phyloP scores from a whole-genome alignment of 2,329 filamentous ascomycete species.

The Immersiporthe knoxdaviesiana region DNA sequence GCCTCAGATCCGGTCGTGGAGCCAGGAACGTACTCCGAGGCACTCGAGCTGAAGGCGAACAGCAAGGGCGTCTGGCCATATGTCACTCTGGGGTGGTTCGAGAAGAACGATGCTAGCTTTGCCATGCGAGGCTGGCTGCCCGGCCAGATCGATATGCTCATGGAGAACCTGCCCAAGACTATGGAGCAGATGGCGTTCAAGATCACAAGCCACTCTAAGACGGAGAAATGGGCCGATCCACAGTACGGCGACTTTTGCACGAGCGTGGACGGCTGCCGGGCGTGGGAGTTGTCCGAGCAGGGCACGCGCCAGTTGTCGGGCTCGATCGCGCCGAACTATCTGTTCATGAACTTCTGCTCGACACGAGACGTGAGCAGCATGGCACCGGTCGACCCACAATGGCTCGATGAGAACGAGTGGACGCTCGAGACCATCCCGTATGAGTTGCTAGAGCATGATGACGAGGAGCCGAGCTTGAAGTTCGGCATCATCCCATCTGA shows the following conservation, averaged over 20 bases:
- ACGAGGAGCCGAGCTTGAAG: conserved; percentile 32
- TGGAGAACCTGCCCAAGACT: conserved; percentile 38
- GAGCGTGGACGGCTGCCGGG: conserved; percentile 45
- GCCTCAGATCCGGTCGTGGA: neutral
- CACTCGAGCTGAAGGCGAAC: conserved; percentile 16
- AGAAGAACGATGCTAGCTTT: conserved; percentile 44
- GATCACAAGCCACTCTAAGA: conserved; percentile 31
- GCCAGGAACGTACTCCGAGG: neutral
- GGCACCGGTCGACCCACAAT: conserved; percentile 38
- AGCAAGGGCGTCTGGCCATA: conserved; percentile 23
- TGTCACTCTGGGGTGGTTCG: conserved; percentile 38
- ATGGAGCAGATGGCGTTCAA: conserved; percentile 39
- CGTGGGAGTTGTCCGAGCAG: conserved; percentile 49
- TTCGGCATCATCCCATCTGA: conserved; percentile 27
- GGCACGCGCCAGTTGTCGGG: conserved; percentile 40
- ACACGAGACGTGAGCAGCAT: conserved; percentile 33
- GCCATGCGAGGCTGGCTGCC: conserved; percentile 50
- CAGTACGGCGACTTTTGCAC: conserved; percentile 37
- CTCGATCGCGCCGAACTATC: conserved; percentile 41
- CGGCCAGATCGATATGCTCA: conserved; percentile 41
- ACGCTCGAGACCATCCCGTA: conserved; percentile 48
- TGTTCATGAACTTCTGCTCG: conserved; percentile 45
- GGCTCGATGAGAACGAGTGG: conserved; percentile 46
- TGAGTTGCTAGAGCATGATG: conserved; percentile 41
- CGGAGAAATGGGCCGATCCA: conserved; percentile 35